These are phyloP conservation scores for Boletus reticulatus DNA, from an alignment of 768 basidiomycete species.

Conservation along the genomic window DNA sequence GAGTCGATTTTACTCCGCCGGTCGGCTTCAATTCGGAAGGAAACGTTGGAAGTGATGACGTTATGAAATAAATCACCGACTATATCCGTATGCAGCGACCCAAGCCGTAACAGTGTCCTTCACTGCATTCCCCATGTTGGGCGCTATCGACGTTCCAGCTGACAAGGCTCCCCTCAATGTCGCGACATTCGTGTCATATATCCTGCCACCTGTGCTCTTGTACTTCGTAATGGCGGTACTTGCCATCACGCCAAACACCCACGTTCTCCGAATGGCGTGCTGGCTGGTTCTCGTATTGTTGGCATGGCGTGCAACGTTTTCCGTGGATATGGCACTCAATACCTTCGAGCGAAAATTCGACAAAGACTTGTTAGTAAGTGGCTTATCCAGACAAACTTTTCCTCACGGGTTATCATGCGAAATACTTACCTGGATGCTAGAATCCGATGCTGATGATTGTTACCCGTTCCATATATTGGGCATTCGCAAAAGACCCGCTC, in stretches of 20 bases:
- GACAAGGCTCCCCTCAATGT: neutral
- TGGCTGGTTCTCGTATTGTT: neutral
- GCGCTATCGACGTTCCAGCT: neutral
- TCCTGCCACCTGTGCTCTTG: neutral
- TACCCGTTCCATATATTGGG: neutral
- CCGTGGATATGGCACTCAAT: neutral
- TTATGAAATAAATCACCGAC: neutral
- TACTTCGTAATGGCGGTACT: conserved; percentile 1
- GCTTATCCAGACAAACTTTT: neutral
- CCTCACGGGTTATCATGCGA: neutral
- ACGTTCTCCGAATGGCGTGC: neutral
- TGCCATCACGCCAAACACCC: neutral
- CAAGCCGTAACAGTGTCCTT: neutral
- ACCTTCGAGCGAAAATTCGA: neutral
- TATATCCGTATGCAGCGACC: neutral
- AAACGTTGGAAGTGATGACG: too few relatives aligned
- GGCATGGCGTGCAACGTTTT: neutral
- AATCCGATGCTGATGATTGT: neutral
- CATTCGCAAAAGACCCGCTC: neutral
- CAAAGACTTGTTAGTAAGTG: neutral
- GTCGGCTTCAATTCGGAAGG: too few relatives aligned
- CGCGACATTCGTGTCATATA: neutral
- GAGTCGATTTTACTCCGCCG: too few relatives aligned
- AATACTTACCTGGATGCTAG: neutral
- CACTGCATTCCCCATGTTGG: neutral